A percentile compares a stretch with the other conserved stretches of the same genome.
Evolutionary conservation across 306 rosid species (phyloP).

Genomic region (Styphnolobium japonicum): DNA sequence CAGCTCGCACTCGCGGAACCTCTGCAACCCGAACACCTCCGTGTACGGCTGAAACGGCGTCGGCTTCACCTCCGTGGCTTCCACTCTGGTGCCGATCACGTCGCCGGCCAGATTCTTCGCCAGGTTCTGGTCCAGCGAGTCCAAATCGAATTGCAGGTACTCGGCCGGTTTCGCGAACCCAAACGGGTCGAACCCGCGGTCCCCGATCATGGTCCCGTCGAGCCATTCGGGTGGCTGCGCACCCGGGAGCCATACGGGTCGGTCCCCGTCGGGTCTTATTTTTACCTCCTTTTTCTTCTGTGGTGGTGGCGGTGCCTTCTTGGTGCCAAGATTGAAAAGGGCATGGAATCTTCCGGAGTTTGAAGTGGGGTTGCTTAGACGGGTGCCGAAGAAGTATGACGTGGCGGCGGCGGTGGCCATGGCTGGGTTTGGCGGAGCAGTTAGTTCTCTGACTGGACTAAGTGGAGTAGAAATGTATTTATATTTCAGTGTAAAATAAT

Average conservation of each 20-base stretch:
- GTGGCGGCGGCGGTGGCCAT: slow-evolving; percentile 57
- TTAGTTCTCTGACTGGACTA: background rate
- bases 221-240: slow-evolving; percentile 73
- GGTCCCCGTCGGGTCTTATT: slow-evolving; percentile 5
- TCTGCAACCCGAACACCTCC: slow-evolving; percentile 77
- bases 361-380: slow-evolving; percentile 7
- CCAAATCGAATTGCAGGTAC: slow-evolving; percentile 70
- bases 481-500: background rate
- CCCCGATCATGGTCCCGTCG: slow-evolving; percentile 61
- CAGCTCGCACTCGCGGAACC: slow-evolving; percentile 78
- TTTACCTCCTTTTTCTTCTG: slow-evolving; percentile 32
- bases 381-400: slow-evolving; percentile 59
- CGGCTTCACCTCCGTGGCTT: slow-evolving; percentile 45
- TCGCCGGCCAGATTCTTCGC: slow-evolving; percentile 72
- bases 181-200: slow-evolving; percentile 72
- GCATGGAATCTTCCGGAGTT: slow-evolving; percentile 46
- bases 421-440: background rate
- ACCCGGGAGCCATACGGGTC: slow-evolving; percentile 65
- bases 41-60: slow-evolving; percentile 80
- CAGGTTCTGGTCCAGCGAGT: slow-evolving; percentile 78
- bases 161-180: slow-evolving; percentile 66
- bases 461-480: background rate
- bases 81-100: slow-evolving; percentile 55
- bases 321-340: slow-evolving; percentile 34
- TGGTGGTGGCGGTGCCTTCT: slow-evolving; percentile 29